Conservation (phyloP, 169 alveolate genomes). For the Eimeria necatrix region DNA sequence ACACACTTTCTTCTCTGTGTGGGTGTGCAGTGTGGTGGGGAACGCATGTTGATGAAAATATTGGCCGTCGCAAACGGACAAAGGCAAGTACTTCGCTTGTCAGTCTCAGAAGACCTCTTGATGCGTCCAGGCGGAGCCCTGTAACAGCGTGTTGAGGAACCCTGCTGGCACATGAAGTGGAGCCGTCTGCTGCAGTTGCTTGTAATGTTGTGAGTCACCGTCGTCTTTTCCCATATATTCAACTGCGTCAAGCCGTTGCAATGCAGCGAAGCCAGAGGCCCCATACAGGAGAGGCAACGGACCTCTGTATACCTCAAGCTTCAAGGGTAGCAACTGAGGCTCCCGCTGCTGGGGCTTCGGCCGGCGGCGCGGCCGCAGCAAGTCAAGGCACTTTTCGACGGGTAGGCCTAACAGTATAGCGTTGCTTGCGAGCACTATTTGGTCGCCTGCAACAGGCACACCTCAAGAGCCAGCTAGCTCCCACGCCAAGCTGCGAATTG, state of each 20-base stretch:
- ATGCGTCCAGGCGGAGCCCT: neutral
- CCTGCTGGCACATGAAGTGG: constrained; percentile 24
- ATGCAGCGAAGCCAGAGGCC: constrained; percentile 47
- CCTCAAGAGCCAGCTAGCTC: neutral
- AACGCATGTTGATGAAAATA: no score
- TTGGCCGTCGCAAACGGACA: no score
- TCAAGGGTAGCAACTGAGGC: constrained; percentile 27
- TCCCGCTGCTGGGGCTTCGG: constrained; percentile 18
- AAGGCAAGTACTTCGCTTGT: no score
- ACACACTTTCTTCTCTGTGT: no score
- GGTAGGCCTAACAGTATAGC: constrained; percentile 17
- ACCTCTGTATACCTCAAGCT: constrained; percentile 64
- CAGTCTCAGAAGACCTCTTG: neutral
- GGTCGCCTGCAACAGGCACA: constrained; percentile 27
- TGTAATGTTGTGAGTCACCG: neutral
- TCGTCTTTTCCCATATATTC: neutral
- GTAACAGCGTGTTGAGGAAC: neutral
- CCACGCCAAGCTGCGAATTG: neutral
- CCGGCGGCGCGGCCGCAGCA: constrained; percentile 9
- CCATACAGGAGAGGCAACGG: constrained; percentile 47
- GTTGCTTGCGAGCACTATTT: constrained; percentile 37
- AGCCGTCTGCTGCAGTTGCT: constrained; percentile 35
- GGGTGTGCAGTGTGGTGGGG: no score
- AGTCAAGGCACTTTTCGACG: neutral
- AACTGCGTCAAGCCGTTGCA: constrained; percentile 41